Conservation (phyloP, 345 rosid species). For the Gossypium raimondii region DNA sequence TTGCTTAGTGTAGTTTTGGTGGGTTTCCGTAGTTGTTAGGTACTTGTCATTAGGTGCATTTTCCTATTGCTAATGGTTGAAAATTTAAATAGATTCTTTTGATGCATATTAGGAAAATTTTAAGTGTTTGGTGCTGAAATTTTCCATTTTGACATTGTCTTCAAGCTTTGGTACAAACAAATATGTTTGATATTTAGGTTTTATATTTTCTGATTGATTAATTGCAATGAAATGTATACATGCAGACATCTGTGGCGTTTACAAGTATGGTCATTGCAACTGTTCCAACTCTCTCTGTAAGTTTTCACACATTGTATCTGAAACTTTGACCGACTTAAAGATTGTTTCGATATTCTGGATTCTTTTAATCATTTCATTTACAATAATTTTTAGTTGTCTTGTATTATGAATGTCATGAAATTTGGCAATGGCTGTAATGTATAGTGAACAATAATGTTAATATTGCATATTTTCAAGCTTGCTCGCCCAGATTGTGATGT, state of each 20-base stretch:
- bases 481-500: neutral
- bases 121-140: neutral
- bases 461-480: neutral
- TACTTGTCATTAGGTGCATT: neutral
- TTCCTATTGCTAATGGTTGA: neutral
- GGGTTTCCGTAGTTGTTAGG: neutral
- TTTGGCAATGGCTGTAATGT: neutral
- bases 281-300: conserved; percentile 75
- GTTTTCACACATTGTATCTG: conserved; percentile 22
- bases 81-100: neutral
- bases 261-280: conserved; percentile 72
- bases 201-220: conserved; percentile 13
- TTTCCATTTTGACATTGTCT: neutral
- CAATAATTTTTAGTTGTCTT: neutral
- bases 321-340: neutral
- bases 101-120: neutral
- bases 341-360: neutral
- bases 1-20: neutral
- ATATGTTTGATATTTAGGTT: conserved; percentile 4
- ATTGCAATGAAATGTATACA: conserved; percentile 7
- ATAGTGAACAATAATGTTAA: neutral
- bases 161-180: neutral
- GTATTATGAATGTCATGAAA: neutral
- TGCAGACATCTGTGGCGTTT: conserved; percentile 86
- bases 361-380: neutral